Evolutionary conservation across 257 asterid genomes (phyloP).

Genomic region (Solanum chmielewskii): DNA sequence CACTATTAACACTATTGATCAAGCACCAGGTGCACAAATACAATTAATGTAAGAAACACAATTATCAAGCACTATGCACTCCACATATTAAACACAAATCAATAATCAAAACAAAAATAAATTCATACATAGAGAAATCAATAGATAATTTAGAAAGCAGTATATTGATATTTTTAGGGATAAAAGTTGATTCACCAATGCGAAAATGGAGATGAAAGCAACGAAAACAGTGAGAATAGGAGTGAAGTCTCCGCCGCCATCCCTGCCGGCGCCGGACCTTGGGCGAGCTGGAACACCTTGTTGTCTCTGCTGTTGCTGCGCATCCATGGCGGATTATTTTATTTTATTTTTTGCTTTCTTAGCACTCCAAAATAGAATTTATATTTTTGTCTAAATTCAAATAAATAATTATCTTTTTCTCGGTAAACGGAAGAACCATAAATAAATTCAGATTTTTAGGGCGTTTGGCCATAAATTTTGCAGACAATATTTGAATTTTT

Average conservation of each 20-base stretch:
- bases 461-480: too few species aligned
- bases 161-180: neutral
- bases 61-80: neutral
- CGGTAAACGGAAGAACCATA: neutral
- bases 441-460: too few species aligned
- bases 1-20: neutral
- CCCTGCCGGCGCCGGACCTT: slow-evolving; percentile 5
- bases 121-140: neutral
- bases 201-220: slow-evolving; percentile 30
- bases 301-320: slow-evolving; percentile 49
- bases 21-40: neutral
- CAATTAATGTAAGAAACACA: neutral
- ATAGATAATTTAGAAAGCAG: neutral
- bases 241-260: slow-evolving; percentile 35
- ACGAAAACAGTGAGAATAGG: slow-evolving; percentile 32
- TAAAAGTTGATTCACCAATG: slow-evolving; percentile 23
- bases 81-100: neutral
- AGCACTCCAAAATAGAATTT: neutral
- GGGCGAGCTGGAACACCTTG: slow-evolving; percentile 17
- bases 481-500: too few species aligned
- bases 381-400: neutral
- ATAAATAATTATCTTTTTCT: neutral
- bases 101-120: neutral
- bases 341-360: neutral
- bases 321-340: slow-evolving; percentile 31